Evolutionary conservation across 371 early-diverging fungal species (phyloP).

Genomic region (Mortierella sp.): DNA sequence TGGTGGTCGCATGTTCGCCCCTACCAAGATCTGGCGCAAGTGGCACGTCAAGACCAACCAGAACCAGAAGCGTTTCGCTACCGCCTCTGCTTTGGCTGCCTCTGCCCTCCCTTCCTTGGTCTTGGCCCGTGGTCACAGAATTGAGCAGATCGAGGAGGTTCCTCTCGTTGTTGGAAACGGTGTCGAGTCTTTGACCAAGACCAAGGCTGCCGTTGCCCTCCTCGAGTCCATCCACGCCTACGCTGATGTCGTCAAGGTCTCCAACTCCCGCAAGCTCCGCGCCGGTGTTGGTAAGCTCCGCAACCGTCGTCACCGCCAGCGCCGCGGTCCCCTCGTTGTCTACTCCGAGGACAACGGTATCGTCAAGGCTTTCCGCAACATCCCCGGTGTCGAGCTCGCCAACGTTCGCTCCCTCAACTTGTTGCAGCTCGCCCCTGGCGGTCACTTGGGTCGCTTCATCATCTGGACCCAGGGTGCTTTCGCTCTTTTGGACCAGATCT

Average conservation of each 20-base stretch:
- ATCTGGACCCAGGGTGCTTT: slow-evolving; percentile 99
- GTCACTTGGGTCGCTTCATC: slow-evolving; percentile 99
- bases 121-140: slow-evolving; percentile 99
- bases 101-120: slow-evolving; percentile 97
- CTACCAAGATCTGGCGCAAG: slow-evolving; percentile 99
- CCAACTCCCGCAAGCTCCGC: slow-evolving; percentile 97
- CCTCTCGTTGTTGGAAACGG: slow-evolving; percentile 95
- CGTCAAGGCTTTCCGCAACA: slow-evolving; percentile 98
- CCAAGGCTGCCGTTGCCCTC: slow-evolving; percentile 96
- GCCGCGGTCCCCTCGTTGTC: slow-evolving; percentile 98
- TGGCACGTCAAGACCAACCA: slow-evolving; percentile 99
- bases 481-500: slow-evolving; percentile 94
- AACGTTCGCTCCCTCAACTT: slow-evolving; percentile 96
- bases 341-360: slow-evolving; percentile 97
- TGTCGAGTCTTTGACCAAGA: slow-evolving; percentile 92
- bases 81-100: slow-evolving; percentile 99
- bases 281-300: slow-evolving; percentile 99
- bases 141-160: slow-evolving; percentile 95
- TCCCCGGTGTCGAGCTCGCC: slow-evolving; percentile 98
- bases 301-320: slow-evolving; percentile 98
- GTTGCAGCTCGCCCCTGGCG: slow-evolving; percentile 99
- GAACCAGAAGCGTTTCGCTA: slow-evolving; percentile 99
- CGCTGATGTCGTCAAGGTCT: slow-evolving; percentile 97
- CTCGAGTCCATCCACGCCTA: slow-evolving; percentile 96
- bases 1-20: slow-evolving; percentile 99